Base-by-base conservation (phyloP, 371 early-diverging fungal species). In the Cokeromyces recurvatus region DNA sequence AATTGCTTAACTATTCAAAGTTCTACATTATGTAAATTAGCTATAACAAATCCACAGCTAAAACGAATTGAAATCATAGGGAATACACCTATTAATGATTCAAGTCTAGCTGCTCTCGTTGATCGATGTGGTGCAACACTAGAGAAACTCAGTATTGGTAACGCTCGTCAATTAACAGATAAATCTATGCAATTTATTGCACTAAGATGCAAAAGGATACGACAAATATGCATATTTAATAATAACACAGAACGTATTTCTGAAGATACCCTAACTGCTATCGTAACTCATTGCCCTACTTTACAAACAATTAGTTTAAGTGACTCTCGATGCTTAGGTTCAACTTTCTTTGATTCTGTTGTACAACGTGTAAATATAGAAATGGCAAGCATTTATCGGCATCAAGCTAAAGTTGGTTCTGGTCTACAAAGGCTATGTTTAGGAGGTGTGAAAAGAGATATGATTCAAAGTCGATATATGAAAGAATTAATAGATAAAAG, bases 21-120 rank as follows among this genome's bases (percentile, higher is more conserved):
- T 15, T 69, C 69, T 8, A 73, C 74, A 1, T 38, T 73, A 17
- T 60, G 67, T 39, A 73, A 73, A 36, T 41, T 73, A 19, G 74
- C 67, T 16, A 66, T 68, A 20, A 66, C 63, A 12, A 68, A 69
- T 43, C 74, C 69, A 14, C 69, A 64, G 16, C 43, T 73, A 17
- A 55, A 59, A 15, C 49, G 47, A 9, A 56, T 73, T 3, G 69
- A 73, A 46, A 62, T 73, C 46, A 57, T 53, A 38, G 74, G 74
- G 17, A 62, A 42, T 14, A 72, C 73, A 4, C 59, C 74, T 4
- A 55, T 73, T 19, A 69, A 55, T 25, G 70, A 73, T 37, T 53
- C 67, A 3, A 64, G 66, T 43, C 20, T 67, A 15, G 62, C 65
- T 2, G 62, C 65, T 10, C 31, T 73, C 4, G 68, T 58, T 3